Evolutionary conservation across 2,329 filamentous ascomycete genomes (phyloP).

Genomic region (Rhinocladiella mackenziei): DNA sequence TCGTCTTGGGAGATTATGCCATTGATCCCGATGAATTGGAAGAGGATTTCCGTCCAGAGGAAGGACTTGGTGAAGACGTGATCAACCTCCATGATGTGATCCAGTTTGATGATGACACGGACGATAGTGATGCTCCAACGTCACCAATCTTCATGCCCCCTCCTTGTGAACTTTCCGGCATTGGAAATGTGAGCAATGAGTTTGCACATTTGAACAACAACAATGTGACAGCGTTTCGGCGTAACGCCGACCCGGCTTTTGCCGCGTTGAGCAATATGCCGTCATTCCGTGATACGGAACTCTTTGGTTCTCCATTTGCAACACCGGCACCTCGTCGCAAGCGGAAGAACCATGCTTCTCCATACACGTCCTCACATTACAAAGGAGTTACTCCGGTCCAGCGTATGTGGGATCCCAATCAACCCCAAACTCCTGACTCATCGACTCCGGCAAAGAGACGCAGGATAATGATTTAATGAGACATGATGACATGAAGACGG

Average conservation of each 20-base stretch:
- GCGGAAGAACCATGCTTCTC: slow-evolving; percentile 24
- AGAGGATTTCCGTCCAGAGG: slow-evolving; percentile 52
- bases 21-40: slow-evolving; percentile 55
- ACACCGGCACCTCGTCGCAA: slow-evolving; percentile 22
- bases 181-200: slow-evolving; percentile 12
- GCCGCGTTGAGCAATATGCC: slow-evolving; percentile 39
- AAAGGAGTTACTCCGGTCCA: slow-evolving; percentile 30
- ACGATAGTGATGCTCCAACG: slow-evolving; percentile 41
- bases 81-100: slow-evolving; percentile 69
- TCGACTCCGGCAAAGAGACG: slow-evolving; percentile 24
- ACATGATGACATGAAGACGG: slow-evolving; percentile 19
- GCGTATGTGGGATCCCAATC: slow-evolving; percentile 27
- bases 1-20: slow-evolving; percentile 31
- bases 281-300: slow-evolving; percentile 38
- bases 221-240: slow-evolving; percentile 73
- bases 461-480: slow-evolving; percentile 25
- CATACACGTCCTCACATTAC: slow-evolving; percentile 30
- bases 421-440: slow-evolving; percentile 22
- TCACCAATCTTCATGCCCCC: slow-evolving; percentile 43
- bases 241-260: slow-evolving; percentile 48
- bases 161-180: slow-evolving; percentile 18
- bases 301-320: slow-evolving; percentile 23
- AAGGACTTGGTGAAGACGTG: slow-evolving; percentile 61
- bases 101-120: slow-evolving; percentile 57
- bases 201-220: slow-evolving; percentile 55